These are phyloP conservation scores for Sordariomycetes sp. DNA, from an alignment of 2,329 filamentous ascomycete genomes.

Conservation along the genomic window DNA sequence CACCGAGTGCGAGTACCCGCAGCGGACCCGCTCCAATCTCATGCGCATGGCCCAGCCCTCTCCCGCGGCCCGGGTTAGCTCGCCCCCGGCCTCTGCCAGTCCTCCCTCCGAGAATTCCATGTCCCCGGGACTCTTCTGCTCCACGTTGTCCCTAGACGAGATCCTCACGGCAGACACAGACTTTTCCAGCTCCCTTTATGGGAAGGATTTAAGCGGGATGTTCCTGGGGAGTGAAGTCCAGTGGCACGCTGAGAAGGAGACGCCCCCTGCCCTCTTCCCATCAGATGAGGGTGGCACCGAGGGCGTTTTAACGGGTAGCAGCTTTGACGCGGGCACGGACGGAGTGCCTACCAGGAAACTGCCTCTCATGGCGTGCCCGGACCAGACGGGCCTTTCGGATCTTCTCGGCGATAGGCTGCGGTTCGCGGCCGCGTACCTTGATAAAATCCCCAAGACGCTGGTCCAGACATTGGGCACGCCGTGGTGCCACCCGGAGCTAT, in stretches of 20 bases:
- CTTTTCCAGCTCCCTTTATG: not conserved
- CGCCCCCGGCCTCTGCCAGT: not conserved
- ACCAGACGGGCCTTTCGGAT: conserved; percentile 13
- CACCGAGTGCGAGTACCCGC: conserved; percentile 34
- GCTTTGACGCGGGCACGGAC: not conserved
- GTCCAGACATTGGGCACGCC: conserved; percentile 36
- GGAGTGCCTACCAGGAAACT: no score
- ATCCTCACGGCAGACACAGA: not conserved
- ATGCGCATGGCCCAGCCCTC: not conserved
- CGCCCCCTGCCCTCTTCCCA: not conserved
- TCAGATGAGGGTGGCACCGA: not conserved
- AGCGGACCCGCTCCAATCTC: conserved; percentile 10
- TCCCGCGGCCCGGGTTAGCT: not conserved
- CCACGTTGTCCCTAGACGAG: not conserved
- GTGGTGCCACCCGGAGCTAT: conserved; percentile 42
- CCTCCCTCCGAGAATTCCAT: not conserved
- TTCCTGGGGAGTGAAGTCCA: not conserved
- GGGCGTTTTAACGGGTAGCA: not conserved
- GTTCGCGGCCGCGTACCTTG: conserved; percentile 38
- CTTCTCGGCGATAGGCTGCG: conserved; percentile 20
- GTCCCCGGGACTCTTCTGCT: not conserved
- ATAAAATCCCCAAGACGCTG: conserved; percentile 34
- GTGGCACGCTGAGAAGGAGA: not conserved
- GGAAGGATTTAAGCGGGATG: not conserved
- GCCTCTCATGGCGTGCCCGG: not conserved